phyloP scores from a whole-genome alignment of 208 protist genomes.

The Leishmania turanica region DNA sequence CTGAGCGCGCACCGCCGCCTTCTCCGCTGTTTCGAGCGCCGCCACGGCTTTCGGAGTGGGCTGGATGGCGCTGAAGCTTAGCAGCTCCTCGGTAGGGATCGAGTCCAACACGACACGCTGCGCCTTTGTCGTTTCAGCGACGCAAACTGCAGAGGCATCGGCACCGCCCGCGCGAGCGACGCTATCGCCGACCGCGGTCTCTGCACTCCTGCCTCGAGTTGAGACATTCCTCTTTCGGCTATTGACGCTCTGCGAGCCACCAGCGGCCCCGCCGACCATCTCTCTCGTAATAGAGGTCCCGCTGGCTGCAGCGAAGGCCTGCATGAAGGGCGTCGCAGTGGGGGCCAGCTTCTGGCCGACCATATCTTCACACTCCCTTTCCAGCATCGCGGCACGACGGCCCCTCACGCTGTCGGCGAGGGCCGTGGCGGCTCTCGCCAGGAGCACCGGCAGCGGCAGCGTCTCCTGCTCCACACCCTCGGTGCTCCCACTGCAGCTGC shows the following conservation, averaged over 20 bases:
- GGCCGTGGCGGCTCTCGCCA: constrained; percentile 47
- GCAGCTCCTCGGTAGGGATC: constrained; percentile 14
- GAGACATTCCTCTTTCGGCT: neutral
- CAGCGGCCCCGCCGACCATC: neutral
- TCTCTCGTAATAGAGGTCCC: neutral
- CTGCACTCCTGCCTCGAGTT: constrained; percentile 1
- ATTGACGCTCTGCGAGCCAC: neutral
- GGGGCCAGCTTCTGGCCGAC: constrained; percentile 7
- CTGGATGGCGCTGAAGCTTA: constrained; percentile 19
- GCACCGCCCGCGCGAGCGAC: neutral
- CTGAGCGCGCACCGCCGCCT: constrained; percentile 1
- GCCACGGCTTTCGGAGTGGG: constrained; percentile 1
- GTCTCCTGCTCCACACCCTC: constrained; percentile 10
- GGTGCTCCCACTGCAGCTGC: neutral
- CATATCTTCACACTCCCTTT: constrained; percentile 20
- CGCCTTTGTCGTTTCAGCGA: constrained; percentile 1
- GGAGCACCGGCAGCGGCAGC: constrained; percentile 47
- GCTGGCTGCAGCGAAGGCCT: neutral
- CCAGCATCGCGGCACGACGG: constrained; percentile 13
- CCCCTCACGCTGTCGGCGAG: constrained; percentile 28
- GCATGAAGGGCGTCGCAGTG: constrained; percentile 2
- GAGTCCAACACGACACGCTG: constrained; percentile 14
- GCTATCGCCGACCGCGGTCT: neutral
- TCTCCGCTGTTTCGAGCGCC: constrained; percentile 12
- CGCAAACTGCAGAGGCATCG: neutral